Evolutionary conservation across 371 early-diverging fungal genomes (phyloP).

Genomic region (Smittium mucronatum): DNA sequence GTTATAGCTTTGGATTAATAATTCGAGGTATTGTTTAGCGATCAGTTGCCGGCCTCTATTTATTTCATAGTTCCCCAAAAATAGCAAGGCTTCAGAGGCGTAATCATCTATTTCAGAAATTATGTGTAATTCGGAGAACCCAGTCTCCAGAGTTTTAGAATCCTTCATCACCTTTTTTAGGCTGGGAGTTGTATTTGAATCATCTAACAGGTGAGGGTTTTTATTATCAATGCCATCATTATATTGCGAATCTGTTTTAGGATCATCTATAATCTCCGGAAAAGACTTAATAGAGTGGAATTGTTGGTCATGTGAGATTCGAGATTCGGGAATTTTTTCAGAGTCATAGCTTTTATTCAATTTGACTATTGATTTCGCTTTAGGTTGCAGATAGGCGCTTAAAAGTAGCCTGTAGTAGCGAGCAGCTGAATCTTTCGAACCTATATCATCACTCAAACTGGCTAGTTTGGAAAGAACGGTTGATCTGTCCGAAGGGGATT

Average conservation of each 20-base stretch:
- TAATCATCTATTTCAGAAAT: constrained; percentile 15
- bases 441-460: constrained; percentile 40
- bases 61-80: constrained; percentile 13
- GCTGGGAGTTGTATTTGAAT: background rate
- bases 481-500: constrained; percentile 36
- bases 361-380: too few species aligned
- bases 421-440: constrained; percentile 38
- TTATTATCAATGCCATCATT: background rate
- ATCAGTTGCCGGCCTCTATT: constrained; percentile 5
- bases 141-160: background rate
- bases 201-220: background rate
- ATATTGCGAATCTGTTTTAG: background rate
- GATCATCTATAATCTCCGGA: background rate
- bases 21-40: background rate
- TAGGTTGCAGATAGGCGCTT: background rate
- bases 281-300: background rate
- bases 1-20: background rate
- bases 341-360: background rate
- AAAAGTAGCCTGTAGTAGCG: constrained; percentile 35
- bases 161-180: background rate
- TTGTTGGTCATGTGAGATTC: background rate
- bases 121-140: background rate
- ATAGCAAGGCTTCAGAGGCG: constrained; percentile 9
- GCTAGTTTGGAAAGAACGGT: constrained; percentile 43
- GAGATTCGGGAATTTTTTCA: background rate